phyloP scores from a whole-genome alignment of 306 rosid species.

The Herpetospermum pedunculosum region DNA sequence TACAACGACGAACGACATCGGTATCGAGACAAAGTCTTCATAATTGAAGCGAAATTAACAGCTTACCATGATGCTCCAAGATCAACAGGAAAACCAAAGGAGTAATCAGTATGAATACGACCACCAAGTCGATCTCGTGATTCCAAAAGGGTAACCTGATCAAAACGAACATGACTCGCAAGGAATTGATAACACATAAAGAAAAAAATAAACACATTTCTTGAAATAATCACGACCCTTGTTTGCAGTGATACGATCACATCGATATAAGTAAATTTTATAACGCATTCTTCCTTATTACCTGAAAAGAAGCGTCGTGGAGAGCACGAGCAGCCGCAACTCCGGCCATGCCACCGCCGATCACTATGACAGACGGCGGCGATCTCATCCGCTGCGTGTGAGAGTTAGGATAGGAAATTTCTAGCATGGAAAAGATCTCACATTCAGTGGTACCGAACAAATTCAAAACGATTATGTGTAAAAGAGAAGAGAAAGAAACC shows the following conservation, averaged over 20 bases:
- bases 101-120: conserved; percentile 67
- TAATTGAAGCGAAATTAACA: not conserved
- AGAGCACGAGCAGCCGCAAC: conserved; percentile 71
- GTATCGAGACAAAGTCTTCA: not conserved
- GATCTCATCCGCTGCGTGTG: conserved; percentile 18
- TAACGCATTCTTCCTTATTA: conserved; percentile 1
- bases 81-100: conserved; percentile 83
- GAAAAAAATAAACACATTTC: not conserved
- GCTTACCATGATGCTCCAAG: conserved; percentile 85
- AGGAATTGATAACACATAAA: not conserved
- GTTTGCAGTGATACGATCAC: not conserved
- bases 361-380: conserved; percentile 72
- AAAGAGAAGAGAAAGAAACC: conserved; percentile 36
- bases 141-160: conserved; percentile 59
- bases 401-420: conserved; percentile 27
- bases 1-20: not conserved
- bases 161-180: not conserved
- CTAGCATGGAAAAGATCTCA: conserved; percentile 18
- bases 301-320: conserved; percentile 67
- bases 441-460: too few relatives aligned
- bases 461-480: too few relatives aligned
- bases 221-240: not conserved
- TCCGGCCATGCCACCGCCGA: conserved; percentile 90
- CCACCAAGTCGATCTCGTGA: conserved; percentile 81
- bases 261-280: not conserved